Base-by-base conservation (phyloP, 495 filamentous ascomycete species). In the Lentithecium fluviatile region DNA sequence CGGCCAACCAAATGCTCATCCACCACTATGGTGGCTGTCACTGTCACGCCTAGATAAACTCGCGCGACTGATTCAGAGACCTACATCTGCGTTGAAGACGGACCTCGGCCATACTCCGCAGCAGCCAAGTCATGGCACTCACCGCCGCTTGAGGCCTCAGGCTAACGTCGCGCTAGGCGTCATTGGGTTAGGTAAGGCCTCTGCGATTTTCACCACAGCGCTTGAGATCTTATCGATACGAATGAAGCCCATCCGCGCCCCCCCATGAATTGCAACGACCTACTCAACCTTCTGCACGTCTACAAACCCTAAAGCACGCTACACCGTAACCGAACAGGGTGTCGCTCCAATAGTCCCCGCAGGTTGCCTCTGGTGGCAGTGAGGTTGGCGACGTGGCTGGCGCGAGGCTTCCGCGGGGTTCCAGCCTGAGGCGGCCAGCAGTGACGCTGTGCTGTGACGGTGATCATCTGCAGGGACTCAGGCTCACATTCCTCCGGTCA, bases 141-240 rank as follows among this genome's bases (percentile, higher is more conserved):
- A 63, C 64, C 60, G 60, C 64, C 54, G 37, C 47, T 53, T 53
- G 19, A 54, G n/a, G n/a, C n/a, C n/a, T n/a, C n/a, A n/a, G n/a
- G n/a, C 49, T 45, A 51, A 49, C 21, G 51, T 43, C 29, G 29
- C 24, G 46, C 29, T 43, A 26, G 46, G 24, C 19, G n/a, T 8
- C 21, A 17, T 57, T 34, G 52, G 52, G 51, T 20, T 57, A 63
- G 60, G 45, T 25, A n/a, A 19, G n/a, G 19, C 25, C 40, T 42
- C 46, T n/a, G n/a, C n/a, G n/a, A n/a, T n/a, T n/a, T n/a, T n/a
- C n/a, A n/a, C n/a, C n/a, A n/a, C n/a, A n/a, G n/a, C n/a, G n/a
- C n/a, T n/a, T n/a, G n/a, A n/a, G 40, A 56, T 53, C 58, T 63
- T 63, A 67, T 61, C 59, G 59, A 57, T 55, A 48, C 37, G 49